Percentiles rank a stretch among this genome's conserved stretches.
phyloP scores from a whole-genome alignment of 1,139 yeast species.

The Candida gigantensis region DNA sequence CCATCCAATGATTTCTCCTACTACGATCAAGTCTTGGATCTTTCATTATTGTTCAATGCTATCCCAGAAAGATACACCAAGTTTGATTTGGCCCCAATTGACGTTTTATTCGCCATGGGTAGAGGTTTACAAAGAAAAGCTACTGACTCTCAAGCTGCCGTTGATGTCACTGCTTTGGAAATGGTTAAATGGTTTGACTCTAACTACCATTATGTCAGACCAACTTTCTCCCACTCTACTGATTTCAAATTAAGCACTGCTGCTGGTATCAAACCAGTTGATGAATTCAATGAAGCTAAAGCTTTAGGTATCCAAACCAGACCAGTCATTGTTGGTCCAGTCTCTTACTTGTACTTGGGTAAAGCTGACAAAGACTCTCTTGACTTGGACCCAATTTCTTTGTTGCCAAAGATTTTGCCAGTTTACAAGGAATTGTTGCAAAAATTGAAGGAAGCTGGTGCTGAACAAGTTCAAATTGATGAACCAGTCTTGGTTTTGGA shows the following conservation, averaged over 20 bases:
- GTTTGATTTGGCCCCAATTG: conserved; percentile 85
- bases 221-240: conserved; percentile 95
- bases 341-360: conserved; percentile 92
- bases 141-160: conserved; percentile 82
- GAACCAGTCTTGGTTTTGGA: conserved; percentile 97
- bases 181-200: conserved; percentile 99
- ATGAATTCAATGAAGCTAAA: conserved; percentile 97
- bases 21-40: conserved; percentile 96
- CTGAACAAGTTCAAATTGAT: conserved; percentile 91
- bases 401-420: conserved; percentile 86
- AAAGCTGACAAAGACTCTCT: conserved; percentile 97
- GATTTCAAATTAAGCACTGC: conserved; percentile 82
- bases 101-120: conserved; percentile 98
- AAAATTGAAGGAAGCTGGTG: conserved; percentile 93
- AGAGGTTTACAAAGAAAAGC: conserved; percentile 99
- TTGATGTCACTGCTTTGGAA: conserved; percentile 98
- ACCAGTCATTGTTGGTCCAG: conserved; percentile 96
- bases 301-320: conserved; percentile 93
- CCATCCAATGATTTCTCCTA: conserved; percentile 97
- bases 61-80: conserved; percentile 96
- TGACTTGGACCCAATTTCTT: conserved; percentile 89
- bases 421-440: conserved; percentile 86
- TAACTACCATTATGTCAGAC: conserved; percentile 99
- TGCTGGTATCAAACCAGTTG: conserved; percentile 90
- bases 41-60: conserved; percentile 89